Evolutionary conservation across 2,329 filamentous ascomycete genomes (phyloP).

Genomic region (Fusarium transvaalense): DNA sequence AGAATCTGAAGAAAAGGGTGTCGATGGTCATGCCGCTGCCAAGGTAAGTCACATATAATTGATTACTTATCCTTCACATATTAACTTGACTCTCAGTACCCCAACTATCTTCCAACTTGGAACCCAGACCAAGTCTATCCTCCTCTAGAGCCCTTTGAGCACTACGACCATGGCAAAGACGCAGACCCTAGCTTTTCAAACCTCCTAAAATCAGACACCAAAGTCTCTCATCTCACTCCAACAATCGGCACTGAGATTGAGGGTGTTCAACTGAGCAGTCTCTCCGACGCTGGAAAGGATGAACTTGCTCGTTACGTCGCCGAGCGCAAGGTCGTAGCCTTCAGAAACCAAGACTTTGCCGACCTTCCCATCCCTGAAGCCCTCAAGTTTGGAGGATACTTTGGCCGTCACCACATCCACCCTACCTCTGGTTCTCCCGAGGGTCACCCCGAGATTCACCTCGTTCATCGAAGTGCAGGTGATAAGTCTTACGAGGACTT

Average conservation of each 20-base stretch:
- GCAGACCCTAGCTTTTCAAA: conserved; percentile 78
- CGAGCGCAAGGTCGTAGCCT: conserved; percentile 82
- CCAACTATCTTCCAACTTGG: conserved; percentile 81
- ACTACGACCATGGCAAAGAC: conserved; percentile 81
- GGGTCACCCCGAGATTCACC: conserved; percentile 79
- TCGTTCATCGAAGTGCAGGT: conserved; percentile 77
- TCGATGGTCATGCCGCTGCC: conserved; percentile 39
- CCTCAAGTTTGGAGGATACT: conserved; percentile 78
- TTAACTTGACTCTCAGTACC: conserved; percentile 62
- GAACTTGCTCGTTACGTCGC: conserved; percentile 82
- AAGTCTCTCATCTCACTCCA: conserved; percentile 74
- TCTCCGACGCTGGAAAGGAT: conserved; percentile 77
- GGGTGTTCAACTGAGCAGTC: conserved; percentile 77
- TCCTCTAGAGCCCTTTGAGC: conserved; percentile 76
- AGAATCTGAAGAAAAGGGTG: conserved; percentile 42
- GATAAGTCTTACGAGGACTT: conserved; percentile 67
- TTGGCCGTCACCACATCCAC: conserved; percentile 85
- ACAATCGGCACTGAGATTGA: conserved; percentile 79
- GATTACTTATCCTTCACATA: fast-evolving
- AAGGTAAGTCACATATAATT: conserved; percentile 20
- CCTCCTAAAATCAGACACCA: conserved; percentile 67
- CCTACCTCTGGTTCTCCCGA: conserved; percentile 81
- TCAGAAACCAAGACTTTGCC: conserved; percentile 80
- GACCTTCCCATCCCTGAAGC: conserved; percentile 77
- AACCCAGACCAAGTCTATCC: conserved; percentile 72